Percentiles rank a stretch among this genome's conserved stretches.
phyloP scores from a whole-genome alignment of 768 basidiomycete genomes.

The Mycena rosella region DNA sequence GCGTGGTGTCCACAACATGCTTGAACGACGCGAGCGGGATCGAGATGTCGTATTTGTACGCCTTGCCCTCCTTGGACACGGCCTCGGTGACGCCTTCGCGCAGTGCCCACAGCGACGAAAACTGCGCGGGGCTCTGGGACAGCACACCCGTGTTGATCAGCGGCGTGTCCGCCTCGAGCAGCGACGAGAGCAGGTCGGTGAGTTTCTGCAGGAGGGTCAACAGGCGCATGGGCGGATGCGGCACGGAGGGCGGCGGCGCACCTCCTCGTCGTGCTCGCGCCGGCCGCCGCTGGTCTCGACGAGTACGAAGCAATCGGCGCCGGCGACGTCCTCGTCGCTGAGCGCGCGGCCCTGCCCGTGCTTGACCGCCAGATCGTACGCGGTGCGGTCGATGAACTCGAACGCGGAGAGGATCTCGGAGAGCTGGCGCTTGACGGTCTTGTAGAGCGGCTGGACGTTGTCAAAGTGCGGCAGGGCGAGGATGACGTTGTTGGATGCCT shows the following conservation, averaged over 20 bases:
- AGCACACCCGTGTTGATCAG: constrained; percentile 92
- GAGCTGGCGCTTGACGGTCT: constrained; percentile 81
- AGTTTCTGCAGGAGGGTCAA: constrained; percentile 76
- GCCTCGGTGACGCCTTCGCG: constrained; percentile 95
- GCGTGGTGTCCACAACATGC: constrained; percentile 84
- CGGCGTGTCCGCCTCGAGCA: constrained; percentile 79
- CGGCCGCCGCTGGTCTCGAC: constrained; percentile 96
- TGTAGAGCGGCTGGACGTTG: constrained; percentile 88
- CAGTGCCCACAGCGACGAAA: constrained; percentile 90
- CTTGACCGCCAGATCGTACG: constrained; percentile 86
- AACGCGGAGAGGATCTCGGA: constrained; percentile 98
- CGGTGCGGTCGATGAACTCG: constrained; percentile 93
- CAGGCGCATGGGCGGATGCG: not conserved
- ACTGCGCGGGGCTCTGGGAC: constrained; percentile 91
- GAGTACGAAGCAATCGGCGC: constrained; percentile 90
- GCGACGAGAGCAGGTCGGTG: constrained; percentile 77
- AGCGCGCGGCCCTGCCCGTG: constrained; percentile 87
- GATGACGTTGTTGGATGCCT: constrained; percentile 92
- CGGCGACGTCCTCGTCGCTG: constrained; percentile 77
- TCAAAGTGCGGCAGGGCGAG: constrained; percentile 90
- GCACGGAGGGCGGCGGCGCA: constrained; percentile 44
- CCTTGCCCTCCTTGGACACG: constrained; percentile 91
- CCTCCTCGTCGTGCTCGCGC: constrained; percentile 94
- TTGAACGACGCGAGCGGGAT: constrained; percentile 91
- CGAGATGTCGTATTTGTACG: constrained; percentile 97